These are phyloP conservation scores for Volvox africanus DNA, from an alignment of 139 green algal genomes.

Conservation along the genomic window DNA sequence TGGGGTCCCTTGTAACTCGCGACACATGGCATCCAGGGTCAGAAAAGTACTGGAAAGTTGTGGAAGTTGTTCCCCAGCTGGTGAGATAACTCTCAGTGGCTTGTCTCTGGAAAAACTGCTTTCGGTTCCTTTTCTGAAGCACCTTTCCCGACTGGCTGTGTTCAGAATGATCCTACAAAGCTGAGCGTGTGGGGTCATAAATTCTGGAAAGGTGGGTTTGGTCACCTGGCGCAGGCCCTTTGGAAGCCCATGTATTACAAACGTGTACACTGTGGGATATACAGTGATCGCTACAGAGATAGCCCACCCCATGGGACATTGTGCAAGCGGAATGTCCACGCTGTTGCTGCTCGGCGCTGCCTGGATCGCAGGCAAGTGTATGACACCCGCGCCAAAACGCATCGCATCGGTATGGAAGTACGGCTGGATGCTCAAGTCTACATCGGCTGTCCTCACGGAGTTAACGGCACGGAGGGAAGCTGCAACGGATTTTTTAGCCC, in stretches of 20 bases:
- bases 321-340: too few relatives aligned
- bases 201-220: conserved; percentile 32
- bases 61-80: conserved; percentile 24
- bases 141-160: not conserved
- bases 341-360: not conserved
- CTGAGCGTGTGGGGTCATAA: not conserved
- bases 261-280: too few relatives aligned
- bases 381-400: conserved; percentile 20
- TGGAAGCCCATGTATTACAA: too few relatives aligned
- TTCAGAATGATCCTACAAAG: conserved; percentile 21
- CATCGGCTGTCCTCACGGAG: not conserved
- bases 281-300: too few relatives aligned
- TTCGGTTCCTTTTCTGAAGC: not conserved
- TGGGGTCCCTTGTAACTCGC: conserved; percentile 30
- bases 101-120: not conserved
- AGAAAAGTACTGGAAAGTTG: conserved; percentile 44
- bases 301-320: too few relatives aligned
- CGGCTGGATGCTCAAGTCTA: conserved; percentile 22
- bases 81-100: not conserved
- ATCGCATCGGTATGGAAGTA: conserved; percentile 44
- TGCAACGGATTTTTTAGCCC: not conserved
- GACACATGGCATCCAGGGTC: conserved; percentile 44
- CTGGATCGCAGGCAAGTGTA: not conserved
- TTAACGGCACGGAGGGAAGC: conserved; percentile 17
- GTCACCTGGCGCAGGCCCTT: too few relatives aligned